phyloP scores from a whole-genome alignment of 768 basidiomycete species.

The Hemileccinum impolitum region DNA sequence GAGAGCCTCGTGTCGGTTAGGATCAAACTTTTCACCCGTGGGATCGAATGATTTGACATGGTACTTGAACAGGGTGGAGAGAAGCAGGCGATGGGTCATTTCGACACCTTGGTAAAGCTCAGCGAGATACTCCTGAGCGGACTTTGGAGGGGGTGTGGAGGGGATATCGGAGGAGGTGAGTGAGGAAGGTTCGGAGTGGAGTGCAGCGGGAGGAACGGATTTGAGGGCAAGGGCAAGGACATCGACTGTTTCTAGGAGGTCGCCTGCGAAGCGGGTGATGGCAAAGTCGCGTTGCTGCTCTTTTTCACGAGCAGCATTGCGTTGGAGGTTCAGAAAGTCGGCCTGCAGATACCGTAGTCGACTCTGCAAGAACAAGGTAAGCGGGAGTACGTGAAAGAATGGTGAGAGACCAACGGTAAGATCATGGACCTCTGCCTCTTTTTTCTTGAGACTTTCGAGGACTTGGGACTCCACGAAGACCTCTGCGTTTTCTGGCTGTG shows the following conservation, averaged over 20 bases:
- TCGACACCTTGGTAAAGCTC: slow-evolving; percentile 86
- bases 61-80: slow-evolving; percentile 89
- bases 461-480: slow-evolving; percentile 37
- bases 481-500: slow-evolving; percentile 20
- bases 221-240: slow-evolving; percentile 83
- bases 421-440: slow-evolving; percentile 79
- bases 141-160: slow-evolving; percentile 42
- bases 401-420: slow-evolving; percentile 59
- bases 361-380: slow-evolving; percentile 46
- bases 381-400: slow-evolving; percentile 1
- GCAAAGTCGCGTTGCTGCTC: slow-evolving; percentile 92
- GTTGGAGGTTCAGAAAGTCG: slow-evolving; percentile 93
- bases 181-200: slow-evolving; percentile 29
- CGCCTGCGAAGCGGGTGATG: slow-evolving; percentile 86
- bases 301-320: slow-evolving; percentile 87
- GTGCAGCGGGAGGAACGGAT: slow-evolving; percentile 58
- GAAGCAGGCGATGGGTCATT: slow-evolving; percentile 85
- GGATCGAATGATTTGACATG: slow-evolving; percentile 92
- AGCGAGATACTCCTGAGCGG: slow-evolving; percentile 53
- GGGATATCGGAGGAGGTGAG: slow-evolving; percentile 25
- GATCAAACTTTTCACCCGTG: slow-evolving; percentile 90
- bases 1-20: slow-evolving; percentile 91
- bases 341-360: slow-evolving; percentile 91
- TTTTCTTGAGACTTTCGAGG: slow-evolving; percentile 65
- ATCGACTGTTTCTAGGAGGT: slow-evolving; percentile 87